Evolutionary conservation across 163 green algal species (phyloP).

Genomic region (Chloromonas sp.): DNA sequence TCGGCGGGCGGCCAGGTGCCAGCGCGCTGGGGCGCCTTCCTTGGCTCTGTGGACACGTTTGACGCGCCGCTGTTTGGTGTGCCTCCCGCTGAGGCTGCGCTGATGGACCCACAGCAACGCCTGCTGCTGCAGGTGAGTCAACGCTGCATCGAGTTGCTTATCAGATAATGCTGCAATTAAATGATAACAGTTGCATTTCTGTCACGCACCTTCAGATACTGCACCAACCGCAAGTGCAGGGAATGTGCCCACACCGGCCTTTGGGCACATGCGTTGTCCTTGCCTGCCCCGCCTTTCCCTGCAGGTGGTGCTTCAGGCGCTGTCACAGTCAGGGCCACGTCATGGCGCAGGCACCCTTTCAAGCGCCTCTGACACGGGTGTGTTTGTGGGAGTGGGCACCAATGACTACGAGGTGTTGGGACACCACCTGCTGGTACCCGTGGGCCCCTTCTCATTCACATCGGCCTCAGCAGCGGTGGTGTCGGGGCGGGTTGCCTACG

Average conservation of each 20-base stretch:
- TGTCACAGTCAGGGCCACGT: too few relatives aligned
- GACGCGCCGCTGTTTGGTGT: conserved; percentile 63
- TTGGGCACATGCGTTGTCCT: too few relatives aligned
- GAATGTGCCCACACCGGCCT: too few relatives aligned
- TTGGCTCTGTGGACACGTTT: conserved; percentile 55
- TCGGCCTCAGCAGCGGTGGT: conserved; percentile 31
- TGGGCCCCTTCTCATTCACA: conserved; percentile 43
- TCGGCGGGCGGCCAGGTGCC: conserved; percentile 6
- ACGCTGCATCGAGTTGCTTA: too few relatives aligned
- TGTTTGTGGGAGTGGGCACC: conserved; percentile 63
- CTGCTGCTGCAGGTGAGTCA: conserved; percentile 49
- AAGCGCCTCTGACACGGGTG: conserved; percentile 26
- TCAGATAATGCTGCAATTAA: too few relatives aligned
- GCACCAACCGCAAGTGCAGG: neutral
- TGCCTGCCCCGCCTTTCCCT: neutral
- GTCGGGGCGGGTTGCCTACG: conserved; percentile 33
- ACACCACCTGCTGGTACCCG: conserved; percentile 15
- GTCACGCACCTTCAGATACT: neutral
- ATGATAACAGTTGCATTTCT: too few relatives aligned
- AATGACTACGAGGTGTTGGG: conserved; percentile 46
- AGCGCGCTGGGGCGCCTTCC: conserved; percentile 45
- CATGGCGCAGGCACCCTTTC: neutral
- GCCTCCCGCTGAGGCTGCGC: conserved; percentile 43
- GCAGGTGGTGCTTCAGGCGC: neutral
- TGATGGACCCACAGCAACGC: conserved; percentile 86